These are phyloP conservation scores for Geotrichum phurueaensis DNA, from an alignment of 1,139 yeast species.

Conservation along the genomic window DNA sequence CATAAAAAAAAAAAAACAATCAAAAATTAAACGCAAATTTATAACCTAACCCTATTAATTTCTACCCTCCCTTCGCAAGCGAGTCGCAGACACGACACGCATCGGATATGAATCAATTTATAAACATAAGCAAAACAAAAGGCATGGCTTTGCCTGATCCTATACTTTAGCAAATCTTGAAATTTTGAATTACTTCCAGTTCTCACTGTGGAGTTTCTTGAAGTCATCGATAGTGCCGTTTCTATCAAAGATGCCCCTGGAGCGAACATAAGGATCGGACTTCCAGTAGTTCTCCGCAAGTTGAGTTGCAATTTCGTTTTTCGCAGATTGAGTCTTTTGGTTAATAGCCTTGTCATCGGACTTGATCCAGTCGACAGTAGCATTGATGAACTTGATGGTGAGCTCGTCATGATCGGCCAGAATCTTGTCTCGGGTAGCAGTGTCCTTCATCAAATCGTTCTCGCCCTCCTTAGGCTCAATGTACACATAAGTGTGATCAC, in stretches of 20 bases:
- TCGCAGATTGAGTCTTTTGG: conserved; percentile 41
- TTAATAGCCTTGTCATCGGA: conserved; percentile 41
- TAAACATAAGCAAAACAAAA: background rate
- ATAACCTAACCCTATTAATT: background rate
- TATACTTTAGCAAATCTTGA: conserved; percentile 13
- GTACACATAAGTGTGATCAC: conserved; percentile 50
- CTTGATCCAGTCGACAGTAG: conserved; percentile 66
- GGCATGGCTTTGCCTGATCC: conserved; percentile 17
- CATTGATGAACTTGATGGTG: conserved; percentile 45
- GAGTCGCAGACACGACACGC: background rate
- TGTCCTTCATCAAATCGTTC: conserved; percentile 41
- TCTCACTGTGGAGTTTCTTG: conserved; percentile 6
- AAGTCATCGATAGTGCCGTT: conserved; percentile 37
- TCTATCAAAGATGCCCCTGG: conserved; percentile 63
- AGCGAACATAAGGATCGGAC: conserved; percentile 68
- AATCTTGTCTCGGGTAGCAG: conserved; percentile 39
- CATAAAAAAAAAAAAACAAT: background rate
- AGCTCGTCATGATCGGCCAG: conserved; percentile 46
- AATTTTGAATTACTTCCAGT: conserved; percentile 21
- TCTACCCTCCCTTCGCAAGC: background rate
- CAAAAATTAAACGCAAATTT: background rate
- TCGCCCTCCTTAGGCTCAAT: conserved; percentile 50
- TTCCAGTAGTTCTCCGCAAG: conserved; percentile 52
- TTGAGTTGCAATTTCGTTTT: conserved; percentile 46
- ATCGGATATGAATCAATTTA: background rate